Base-by-base conservation (phyloP, 331 rosid genomes). In the Telfairia occidentalis region DNA sequence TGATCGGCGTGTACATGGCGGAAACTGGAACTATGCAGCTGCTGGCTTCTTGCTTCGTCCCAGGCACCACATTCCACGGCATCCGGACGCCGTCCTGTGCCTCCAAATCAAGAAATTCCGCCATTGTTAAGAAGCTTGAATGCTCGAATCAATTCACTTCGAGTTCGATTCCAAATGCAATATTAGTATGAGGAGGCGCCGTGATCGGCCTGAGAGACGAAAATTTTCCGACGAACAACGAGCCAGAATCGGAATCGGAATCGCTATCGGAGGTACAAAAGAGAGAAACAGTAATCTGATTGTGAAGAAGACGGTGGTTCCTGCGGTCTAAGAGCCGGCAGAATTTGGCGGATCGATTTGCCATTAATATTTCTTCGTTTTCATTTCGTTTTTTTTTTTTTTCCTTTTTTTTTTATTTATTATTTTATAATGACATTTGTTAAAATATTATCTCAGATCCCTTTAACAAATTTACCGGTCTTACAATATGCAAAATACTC, bases 61-160 rank as follows among this genome's bases (percentile, higher is more conserved):
- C 97, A 0, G 99, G 99, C 38, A 95, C 80, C 16, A 95, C 99
- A 81, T 95, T 95, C 99, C 99, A 95, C 2, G 99, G 92, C 99
- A 95, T 95, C 5, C 99, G 96, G 1, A 95, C 97, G 37, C 99
- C 97, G 84, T 94, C 98, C 42, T 91, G 98, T 38, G 89, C 59
- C 73, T 94, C 98, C 6, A 94, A 88, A 83, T 94, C 97, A 0
- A 85, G 54, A 82, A 94, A 94, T 83, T 94, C 98, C 74, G 92
- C 87, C 98, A 91, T 93, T 72, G 10, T 45, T 45, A 45, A 15
- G 24, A 2, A 70, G 24, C 26, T 43, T 24, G 19, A 19, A 45
- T 5, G 24, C 35, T 42, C 54, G 23, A 48, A 73, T 29, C 30
- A 2, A 53, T 15, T 50, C 34, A 50, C 15, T 52, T 42, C 11